These are phyloP conservation scores for Botrytis galanthina DNA, from an alignment of 2,329 filamentous ascomycete genomes.

Conservation along the genomic window DNA sequence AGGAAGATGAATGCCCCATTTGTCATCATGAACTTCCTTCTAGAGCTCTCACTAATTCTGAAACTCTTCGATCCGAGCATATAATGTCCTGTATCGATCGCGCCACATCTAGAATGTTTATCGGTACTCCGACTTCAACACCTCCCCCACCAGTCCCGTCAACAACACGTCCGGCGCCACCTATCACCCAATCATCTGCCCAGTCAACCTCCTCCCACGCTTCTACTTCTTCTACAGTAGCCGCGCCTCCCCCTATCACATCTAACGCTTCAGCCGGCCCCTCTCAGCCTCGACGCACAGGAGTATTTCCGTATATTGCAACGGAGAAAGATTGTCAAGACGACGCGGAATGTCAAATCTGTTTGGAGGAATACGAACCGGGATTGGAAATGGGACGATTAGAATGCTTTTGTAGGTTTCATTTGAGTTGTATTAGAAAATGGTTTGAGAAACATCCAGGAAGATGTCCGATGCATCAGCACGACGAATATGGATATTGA, in stretches of 20 bases:
- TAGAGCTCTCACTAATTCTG: slow-evolving; percentile 51
- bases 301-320: slow-evolving; percentile 62
- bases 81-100: slow-evolving; percentile 54
- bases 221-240: slow-evolving; percentile 18
- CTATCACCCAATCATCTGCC: slow-evolving; percentile 26
- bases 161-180: slow-evolving; percentile 14
- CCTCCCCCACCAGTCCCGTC: slow-evolving; percentile 24
- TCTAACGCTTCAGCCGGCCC: background rate
- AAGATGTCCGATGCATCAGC: slow-evolving; percentile 64
- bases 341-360: slow-evolving; percentile 66
- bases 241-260: slow-evolving; percentile 34
- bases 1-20: slow-evolving; percentile 78
- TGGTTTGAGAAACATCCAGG: slow-evolving; percentile 64
- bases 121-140: slow-evolving; percentile 17
- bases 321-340: slow-evolving; percentile 69
- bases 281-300: slow-evolving; percentile 47
- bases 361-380: slow-evolving; percentile 63
- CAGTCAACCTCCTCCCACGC: slow-evolving; percentile 29
- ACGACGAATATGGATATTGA: slow-evolving; percentile 36
- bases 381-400: slow-evolving; percentile 63
- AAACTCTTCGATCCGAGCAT: slow-evolving; percentile 55
- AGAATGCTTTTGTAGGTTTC: slow-evolving; percentile 66
- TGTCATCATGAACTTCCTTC: slow-evolving; percentile 71
- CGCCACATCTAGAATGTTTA: slow-evolving; percentile 22
- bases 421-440: slow-evolving; percentile 56